phyloP scores from a whole-genome alignment of 164 flowering plant species.

The Liriodendron chinense region DNA sequence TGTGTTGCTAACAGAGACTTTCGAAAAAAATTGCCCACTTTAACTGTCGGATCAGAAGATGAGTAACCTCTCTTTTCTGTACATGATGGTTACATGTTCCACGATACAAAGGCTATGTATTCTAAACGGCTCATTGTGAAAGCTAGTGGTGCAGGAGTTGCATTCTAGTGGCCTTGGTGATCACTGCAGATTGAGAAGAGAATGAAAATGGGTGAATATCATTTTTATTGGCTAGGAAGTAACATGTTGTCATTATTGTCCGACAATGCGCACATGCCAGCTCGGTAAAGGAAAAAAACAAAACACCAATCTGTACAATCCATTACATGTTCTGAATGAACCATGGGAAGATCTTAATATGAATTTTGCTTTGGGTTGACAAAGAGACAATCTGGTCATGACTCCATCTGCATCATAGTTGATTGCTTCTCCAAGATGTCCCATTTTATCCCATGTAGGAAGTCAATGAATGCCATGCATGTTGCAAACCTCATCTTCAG shows the following conservation, averaged over 20 bases:
- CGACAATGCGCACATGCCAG: not conserved
- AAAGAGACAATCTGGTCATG: not conserved
- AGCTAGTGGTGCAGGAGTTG: not conserved
- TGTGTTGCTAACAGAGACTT: not conserved
- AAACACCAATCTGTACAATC: not conserved
- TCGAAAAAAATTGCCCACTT: not conserved
- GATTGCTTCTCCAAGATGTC: constrained; percentile 2
- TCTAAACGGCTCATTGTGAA: not conserved
- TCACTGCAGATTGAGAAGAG: not conserved
- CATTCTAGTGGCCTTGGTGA: not conserved
- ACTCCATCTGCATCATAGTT: not conserved
- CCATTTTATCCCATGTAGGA: not conserved
- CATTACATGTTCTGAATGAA: not conserved
- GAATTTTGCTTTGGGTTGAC: not conserved
- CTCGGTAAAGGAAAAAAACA: not conserved
- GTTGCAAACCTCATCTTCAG: too few species aligned
- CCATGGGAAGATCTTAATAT: not conserved
- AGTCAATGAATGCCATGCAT: too few species aligned
- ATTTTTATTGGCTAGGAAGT: not conserved
- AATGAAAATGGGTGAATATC: not conserved
- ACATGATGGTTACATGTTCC: not conserved
- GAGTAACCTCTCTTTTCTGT: not conserved
- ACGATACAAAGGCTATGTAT: not conserved
- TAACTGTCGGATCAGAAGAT: not conserved
- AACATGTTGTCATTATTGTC: not conserved